phyloP scores from a whole-genome alignment of 2,329 filamentous ascomycete species.

The Exophiala lecanii-corni region DNA sequence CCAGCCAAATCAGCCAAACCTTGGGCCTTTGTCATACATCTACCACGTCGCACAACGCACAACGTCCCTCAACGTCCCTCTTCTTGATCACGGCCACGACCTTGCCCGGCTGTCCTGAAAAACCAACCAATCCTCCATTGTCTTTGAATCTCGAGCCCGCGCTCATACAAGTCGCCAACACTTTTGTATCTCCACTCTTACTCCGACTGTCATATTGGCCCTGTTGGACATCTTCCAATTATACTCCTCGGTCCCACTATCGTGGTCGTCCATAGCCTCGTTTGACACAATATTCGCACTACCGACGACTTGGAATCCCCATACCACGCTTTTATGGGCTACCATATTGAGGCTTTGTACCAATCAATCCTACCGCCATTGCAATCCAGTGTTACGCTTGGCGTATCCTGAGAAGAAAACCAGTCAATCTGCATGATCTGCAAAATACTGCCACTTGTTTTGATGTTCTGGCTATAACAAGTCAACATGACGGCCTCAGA shows the following conservation, averaged over 20 bases:
- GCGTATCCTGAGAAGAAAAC: no score
- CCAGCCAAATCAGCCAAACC: constrained; percentile 3
- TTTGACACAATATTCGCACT: no score
- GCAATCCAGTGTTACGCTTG: constrained; percentile 15
- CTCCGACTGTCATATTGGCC: constrained; percentile 4
- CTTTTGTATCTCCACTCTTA: constrained; percentile 9
- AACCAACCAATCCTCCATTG: neutral
- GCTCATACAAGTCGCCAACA: neutral
- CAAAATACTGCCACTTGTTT: constrained; percentile 4
- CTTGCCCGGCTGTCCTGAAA: no score
- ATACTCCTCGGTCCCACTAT: neutral
- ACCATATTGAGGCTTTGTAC: constrained; percentile 6
- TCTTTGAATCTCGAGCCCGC: no score
- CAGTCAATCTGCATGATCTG: no score
- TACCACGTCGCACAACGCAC: constrained; percentile 13
- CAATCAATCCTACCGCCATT: constrained; percentile 4
- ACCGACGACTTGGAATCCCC: neutral
- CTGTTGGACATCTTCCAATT: neutral
- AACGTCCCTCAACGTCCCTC: constrained; percentile 2
- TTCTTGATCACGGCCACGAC: neutral
- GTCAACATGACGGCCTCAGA: constrained; percentile 30
- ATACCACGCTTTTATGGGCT: constrained; percentile 6
- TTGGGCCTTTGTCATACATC: constrained; percentile 17
- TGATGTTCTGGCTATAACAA: constrained; percentile 28
- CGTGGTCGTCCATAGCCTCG: neutral